phyloP scores from a whole-genome alignment of 352 stramenopile species.

The Globisporangium splendens region DNA sequence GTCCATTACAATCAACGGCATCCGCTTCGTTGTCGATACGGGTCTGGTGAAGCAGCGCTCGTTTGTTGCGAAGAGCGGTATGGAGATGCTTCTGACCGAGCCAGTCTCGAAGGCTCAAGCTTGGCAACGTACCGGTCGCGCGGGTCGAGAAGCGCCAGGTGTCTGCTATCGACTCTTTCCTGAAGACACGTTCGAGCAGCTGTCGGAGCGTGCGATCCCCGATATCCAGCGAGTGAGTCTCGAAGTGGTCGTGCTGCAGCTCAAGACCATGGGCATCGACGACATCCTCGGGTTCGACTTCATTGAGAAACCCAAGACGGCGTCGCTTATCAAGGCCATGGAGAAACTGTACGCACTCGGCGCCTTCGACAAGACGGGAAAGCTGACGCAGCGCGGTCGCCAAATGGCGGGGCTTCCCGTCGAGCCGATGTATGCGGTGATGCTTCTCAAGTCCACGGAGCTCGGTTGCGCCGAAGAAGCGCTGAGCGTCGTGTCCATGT shows the following conservation, averaged over 20 bases:
- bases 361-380: constrained; percentile 57
- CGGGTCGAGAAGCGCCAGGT: constrained; percentile 77
- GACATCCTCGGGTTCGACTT: constrained; percentile 87
- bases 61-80: constrained; percentile 83
- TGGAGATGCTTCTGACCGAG: constrained; percentile 87
- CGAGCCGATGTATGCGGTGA: constrained; percentile 87
- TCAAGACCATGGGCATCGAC: constrained; percentile 86
- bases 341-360: constrained; percentile 81
- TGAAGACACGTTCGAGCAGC: constrained; percentile 83
- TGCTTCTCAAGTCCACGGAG: constrained; percentile 79
- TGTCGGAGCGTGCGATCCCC: constrained; percentile 65
- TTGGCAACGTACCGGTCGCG: constrained; percentile 88
- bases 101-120: constrained; percentile 89
- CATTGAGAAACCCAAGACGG: constrained; percentile 81
- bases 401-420: constrained; percentile 87
- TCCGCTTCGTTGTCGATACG: constrained; percentile 87
- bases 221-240: constrained; percentile 88
- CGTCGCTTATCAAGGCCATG: constrained; percentile 72
- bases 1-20: constrained; percentile 98
- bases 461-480: constrained; percentile 80
- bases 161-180: constrained; percentile 84
- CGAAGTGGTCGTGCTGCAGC: constrained; percentile 77
- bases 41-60: constrained; percentile 86
- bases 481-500: constrained; percentile 86
- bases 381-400: constrained; percentile 65